These are phyloP conservation scores for Chamaenerion angustifolium DNA, from an alignment of 345 rosid genomes.

Conservation along the genomic window DNA sequence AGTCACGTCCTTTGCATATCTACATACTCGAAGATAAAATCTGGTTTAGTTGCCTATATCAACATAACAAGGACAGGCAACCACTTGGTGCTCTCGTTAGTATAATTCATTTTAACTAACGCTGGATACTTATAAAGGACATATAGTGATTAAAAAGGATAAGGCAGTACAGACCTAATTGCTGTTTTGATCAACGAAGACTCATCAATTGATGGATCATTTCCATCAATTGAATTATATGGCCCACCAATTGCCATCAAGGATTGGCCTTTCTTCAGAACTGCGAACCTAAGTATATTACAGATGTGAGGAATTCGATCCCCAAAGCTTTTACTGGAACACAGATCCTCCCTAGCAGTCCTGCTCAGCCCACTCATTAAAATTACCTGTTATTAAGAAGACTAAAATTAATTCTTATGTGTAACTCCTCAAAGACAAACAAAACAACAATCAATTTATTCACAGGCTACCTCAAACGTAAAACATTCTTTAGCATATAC, in stretches of 20 bases:
- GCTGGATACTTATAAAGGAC: too few relatives aligned
- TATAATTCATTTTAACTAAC: too few relatives aligned
- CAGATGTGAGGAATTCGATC: slow-evolving; percentile 80
- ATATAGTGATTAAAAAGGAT: background rate
- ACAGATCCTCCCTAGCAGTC: slow-evolving; percentile 66
- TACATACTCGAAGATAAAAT: slow-evolving; percentile 16
- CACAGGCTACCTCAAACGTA: too few relatives aligned
- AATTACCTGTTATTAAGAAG: slow-evolving; percentile 41
- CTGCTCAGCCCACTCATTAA: slow-evolving; percentile 93
- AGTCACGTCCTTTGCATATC: slow-evolving; percentile 57
- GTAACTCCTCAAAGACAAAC: too few relatives aligned
- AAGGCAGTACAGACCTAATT: slow-evolving; percentile 34
- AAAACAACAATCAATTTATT: too few relatives aligned
- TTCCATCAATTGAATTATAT: slow-evolving; percentile 60
- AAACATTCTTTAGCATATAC: too few relatives aligned
- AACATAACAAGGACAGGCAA: too few relatives aligned
- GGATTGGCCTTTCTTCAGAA: slow-evolving; percentile 60
- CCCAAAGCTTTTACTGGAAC: slow-evolving; percentile 50
- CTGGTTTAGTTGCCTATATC: too few relatives aligned
- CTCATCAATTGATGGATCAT: slow-evolving; percentile 60
- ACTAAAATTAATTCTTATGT: background rate
- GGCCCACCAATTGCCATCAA: slow-evolving; percentile 82
- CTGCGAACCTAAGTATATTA: slow-evolving; percentile 68
- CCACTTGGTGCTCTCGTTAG: too few relatives aligned
- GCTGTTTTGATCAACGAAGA: slow-evolving; percentile 60